A percentile compares a stretch with the other conserved stretches of the same genome.
These are phyloP conservation scores for Acacia melanoxylon DNA, from an alignment of 306 rosid species.

Conservation along the genomic window DNA sequence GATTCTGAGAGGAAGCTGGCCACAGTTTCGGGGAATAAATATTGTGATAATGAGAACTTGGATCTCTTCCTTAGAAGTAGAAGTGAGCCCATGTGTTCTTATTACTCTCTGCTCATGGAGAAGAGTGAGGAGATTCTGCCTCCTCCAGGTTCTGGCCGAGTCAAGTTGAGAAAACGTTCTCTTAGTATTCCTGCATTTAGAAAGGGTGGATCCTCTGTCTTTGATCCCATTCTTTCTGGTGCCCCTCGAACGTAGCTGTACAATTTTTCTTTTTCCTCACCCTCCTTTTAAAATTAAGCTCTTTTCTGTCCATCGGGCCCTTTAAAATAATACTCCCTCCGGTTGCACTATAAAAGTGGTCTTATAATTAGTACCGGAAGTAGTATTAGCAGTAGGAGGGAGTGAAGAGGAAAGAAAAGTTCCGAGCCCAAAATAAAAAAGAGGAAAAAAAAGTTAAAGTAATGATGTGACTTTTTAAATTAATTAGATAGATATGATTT, in stretches of 20 bases:
- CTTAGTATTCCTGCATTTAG: constrained; percentile 63
- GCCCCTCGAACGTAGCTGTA: constrained; percentile 46
- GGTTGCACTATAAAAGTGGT: too few relatives aligned
- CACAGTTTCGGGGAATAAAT: constrained; percentile 36
- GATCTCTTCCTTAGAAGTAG: constrained; percentile 53
- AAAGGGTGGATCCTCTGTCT: constrained; percentile 44
- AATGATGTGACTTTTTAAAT: too few relatives aligned
- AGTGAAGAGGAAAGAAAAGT: too few relatives aligned
- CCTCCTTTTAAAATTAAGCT: background rate
- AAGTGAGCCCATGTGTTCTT: constrained; percentile 41
- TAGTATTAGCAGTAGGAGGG: too few relatives aligned
- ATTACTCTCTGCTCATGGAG: constrained; percentile 46
- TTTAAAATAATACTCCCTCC: background rate
- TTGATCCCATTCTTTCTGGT: constrained; percentile 56
- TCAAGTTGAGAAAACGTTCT: constrained; percentile 60
- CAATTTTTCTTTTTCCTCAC: constrained; percentile 1
- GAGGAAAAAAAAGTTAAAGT: too few relatives aligned
- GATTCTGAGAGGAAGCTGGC: constrained; percentile 33
- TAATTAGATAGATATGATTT: too few relatives aligned
- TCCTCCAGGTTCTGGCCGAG: constrained; percentile 40
- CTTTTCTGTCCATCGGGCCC: background rate
- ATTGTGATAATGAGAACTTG: constrained; percentile 37
- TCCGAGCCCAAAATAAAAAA: too few relatives aligned
- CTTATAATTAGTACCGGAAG: too few relatives aligned
- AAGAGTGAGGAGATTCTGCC: constrained; percentile 41